Percentiles rank a stretch among this genome's conserved stretches.
Evolutionary conservation across 2,329 filamentous ascomycete species (phyloP).

Genomic region (Aspergillus floridensis): DNA sequence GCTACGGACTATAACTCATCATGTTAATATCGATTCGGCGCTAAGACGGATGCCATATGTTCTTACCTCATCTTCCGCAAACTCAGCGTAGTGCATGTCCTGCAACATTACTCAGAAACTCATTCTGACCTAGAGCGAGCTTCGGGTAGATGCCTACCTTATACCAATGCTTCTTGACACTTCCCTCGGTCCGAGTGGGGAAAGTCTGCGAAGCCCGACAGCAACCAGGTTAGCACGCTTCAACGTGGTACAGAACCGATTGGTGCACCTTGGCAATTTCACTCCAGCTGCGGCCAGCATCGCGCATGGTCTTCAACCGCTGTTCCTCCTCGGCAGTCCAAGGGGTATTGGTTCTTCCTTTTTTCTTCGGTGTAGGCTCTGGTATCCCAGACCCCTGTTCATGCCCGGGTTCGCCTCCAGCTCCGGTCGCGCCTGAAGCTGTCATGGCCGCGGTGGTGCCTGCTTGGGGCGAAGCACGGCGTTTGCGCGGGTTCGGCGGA

Average conservation of each 20-base stretch:
- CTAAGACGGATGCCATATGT: neutral
- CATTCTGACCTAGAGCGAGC: neutral
- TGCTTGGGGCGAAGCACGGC: constrained; percentile 41
- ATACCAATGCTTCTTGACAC: constrained; percentile 99
- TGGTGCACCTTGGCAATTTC: constrained; percentile 87
- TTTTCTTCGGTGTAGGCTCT: constrained; percentile 59
- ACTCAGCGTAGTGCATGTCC: constrained; percentile 99
- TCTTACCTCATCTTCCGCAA: constrained; percentile 88
- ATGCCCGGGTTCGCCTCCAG: constrained; percentile 31
- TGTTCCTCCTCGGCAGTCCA: constrained; percentile 96
- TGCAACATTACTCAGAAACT: constrained; percentile 38
- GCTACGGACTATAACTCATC: constrained; percentile 37
- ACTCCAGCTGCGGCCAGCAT: constrained; percentile 90
- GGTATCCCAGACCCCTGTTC: constrained; percentile 22
- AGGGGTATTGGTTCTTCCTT: constrained; percentile 96
- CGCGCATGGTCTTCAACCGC: constrained; percentile 88
- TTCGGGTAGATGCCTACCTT: constrained; percentile 60
- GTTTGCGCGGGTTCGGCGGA: constrained; percentile 44
- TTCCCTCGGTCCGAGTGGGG: constrained; percentile 88
- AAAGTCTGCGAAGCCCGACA: constrained; percentile 63
- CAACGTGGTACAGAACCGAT: constrained; percentile 1
- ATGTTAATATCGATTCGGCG: neutral
- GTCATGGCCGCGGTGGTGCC: constrained; percentile 38
- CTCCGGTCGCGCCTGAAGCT: constrained; percentile 28
- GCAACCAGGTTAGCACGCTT: neutral